Conservation (phyloP, 495 filamentous ascomycete genomes). For the Patellaria atrata region DNA sequence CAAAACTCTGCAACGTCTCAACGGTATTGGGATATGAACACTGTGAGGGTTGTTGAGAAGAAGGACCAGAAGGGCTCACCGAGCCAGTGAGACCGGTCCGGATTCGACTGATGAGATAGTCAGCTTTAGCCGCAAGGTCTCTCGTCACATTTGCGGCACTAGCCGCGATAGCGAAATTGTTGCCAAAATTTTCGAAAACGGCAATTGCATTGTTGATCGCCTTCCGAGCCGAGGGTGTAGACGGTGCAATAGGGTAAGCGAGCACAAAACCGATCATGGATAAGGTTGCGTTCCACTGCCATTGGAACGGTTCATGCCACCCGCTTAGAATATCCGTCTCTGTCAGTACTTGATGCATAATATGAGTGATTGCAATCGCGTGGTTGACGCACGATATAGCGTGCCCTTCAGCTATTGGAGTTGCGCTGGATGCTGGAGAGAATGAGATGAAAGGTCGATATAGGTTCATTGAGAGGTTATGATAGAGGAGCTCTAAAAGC, state of each 20-base stretch:
- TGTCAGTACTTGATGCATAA: slow-evolving; percentile 35
- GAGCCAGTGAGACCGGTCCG: not conserved
- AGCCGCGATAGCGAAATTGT: slow-evolving; percentile 28
- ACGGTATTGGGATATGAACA: no score
- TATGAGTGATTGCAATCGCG: slow-evolving; percentile 35
- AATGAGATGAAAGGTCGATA: slow-evolving; percentile 37
- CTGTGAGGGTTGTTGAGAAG: no score
- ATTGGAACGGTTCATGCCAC: slow-evolving; percentile 38
- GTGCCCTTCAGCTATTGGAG: slow-evolving; percentile 20
- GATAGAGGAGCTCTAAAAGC: slow-evolving; percentile 37
- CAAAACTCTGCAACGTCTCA: no score
- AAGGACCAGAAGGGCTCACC: not conserved
- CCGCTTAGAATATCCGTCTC: slow-evolving; percentile 32
- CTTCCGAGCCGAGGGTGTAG: slow-evolving; percentile 23
- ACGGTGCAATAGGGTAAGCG: slow-evolving; percentile 25
- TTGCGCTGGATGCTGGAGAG: slow-evolving; percentile 6
- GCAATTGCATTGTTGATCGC: slow-evolving; percentile 29
- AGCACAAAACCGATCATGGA: slow-evolving; percentile 36
- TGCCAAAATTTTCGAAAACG: slow-evolving; percentile 34
- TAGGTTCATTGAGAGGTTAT: slow-evolving; percentile 31
- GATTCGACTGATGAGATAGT: slow-evolving; percentile 14
- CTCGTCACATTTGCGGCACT: slow-evolving; percentile 31
- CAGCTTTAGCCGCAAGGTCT: slow-evolving; percentile 22
- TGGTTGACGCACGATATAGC: slow-evolving; percentile 31
- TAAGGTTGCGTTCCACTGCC: slow-evolving; percentile 39